phyloP scores from a whole-genome alignment of 2,329 filamentous ascomycete species.

The Fusarium zealandicum region DNA sequence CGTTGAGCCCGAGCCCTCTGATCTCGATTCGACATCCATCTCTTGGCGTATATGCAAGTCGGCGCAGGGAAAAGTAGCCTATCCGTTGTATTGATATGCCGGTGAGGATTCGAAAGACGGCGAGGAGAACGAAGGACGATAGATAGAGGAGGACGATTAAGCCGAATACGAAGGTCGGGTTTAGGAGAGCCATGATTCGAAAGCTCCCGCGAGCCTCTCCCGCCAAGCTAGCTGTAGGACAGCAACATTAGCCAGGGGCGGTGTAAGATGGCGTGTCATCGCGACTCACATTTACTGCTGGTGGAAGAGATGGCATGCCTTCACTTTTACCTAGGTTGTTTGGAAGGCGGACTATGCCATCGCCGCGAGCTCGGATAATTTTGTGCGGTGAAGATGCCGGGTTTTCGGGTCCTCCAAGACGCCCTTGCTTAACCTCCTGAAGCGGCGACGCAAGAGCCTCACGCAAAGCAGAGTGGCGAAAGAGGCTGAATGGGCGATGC shows the following conservation, averaged over 20 bases:
- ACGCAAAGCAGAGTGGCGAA: background rate
- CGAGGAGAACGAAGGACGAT: constrained; percentile 90
- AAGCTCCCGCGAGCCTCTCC: constrained; percentile 37
- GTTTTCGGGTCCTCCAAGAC: constrained; percentile 29
- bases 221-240: constrained; percentile 34
- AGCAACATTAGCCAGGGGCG: constrained; percentile 34
- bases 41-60: constrained; percentile 86
- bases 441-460: constrained; percentile 4
- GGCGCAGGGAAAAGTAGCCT: constrained; percentile 89
- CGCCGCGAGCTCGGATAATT: constrained; percentile 25
- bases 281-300: constrained; percentile 35
- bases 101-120: constrained; percentile 88
- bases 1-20: constrained; percentile 82
- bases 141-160: constrained; percentile 87
- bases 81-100: constrained; percentile 95
- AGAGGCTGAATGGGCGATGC: background rate
- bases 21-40: constrained; percentile 92
- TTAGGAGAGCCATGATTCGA: constrained; percentile 67
- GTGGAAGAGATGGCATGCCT: constrained; percentile 41
- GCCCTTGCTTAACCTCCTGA: constrained; percentile 16
- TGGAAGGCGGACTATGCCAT: constrained; percentile 39
- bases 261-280: constrained; percentile 37
- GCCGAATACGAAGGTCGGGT: constrained; percentile 85
- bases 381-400: constrained; percentile 30
- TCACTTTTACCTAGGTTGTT: constrained; percentile 31